Percentiles rank a stretch among this genome's conserved stretches.
Evolutionary conservation across 805 yeast genomes (phyloP).

Genomic region (Ogataea trehaloabstinens): DNA sequence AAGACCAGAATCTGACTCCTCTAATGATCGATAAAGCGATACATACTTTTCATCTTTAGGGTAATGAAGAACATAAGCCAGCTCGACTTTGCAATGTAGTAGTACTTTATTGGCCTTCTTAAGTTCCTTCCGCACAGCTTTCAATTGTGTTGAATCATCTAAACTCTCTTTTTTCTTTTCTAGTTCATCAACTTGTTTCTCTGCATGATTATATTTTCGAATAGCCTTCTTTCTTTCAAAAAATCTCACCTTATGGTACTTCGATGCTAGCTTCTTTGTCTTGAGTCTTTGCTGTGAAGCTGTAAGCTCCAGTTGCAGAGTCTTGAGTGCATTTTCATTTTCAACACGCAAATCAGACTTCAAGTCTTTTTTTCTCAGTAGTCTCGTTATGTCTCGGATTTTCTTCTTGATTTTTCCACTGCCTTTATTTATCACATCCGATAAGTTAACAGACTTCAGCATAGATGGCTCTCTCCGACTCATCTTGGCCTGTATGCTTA

Average conservation of each 20-base stretch:
- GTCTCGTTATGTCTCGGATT: constrained; percentile 81
- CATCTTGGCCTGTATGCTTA: too few species aligned
- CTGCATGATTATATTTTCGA: constrained; percentile 60
- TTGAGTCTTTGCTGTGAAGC: constrained; percentile 38
- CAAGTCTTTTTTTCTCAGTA: constrained; percentile 53
- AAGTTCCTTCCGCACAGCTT: constrained; percentile 27
- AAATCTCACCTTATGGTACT: constrained; percentile 91
- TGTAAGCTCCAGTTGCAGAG: constrained; percentile 45
- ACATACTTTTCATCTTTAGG: constrained; percentile 80
- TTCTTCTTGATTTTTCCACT: constrained; percentile 69
- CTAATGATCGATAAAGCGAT: constrained; percentile 61
- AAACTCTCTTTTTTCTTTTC: constrained; percentile 22
- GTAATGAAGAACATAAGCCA: constrained; percentile 71
- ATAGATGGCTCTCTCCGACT: constrained; percentile 2
- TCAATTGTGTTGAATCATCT: constrained; percentile 19
- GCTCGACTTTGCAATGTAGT: constrained; percentile 60
- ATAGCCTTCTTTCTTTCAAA: constrained; percentile 86
- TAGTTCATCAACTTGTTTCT: constrained; percentile 37
- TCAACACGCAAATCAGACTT: constrained; percentile 54
- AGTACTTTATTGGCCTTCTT: constrained; percentile 46
- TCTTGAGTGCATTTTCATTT: constrained; percentile 45
- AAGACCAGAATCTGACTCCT: constrained; percentile 30
- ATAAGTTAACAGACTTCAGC: constrained; percentile 23
- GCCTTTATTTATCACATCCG: constrained; percentile 29
- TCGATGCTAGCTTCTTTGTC: constrained; percentile 49